Percentiles rank a stretch among this genome's conserved stretches.
These are phyloP conservation scores for Lepidium campestre DNA, from an alignment of 441 rosid species.

Conservation along the genomic window DNA sequence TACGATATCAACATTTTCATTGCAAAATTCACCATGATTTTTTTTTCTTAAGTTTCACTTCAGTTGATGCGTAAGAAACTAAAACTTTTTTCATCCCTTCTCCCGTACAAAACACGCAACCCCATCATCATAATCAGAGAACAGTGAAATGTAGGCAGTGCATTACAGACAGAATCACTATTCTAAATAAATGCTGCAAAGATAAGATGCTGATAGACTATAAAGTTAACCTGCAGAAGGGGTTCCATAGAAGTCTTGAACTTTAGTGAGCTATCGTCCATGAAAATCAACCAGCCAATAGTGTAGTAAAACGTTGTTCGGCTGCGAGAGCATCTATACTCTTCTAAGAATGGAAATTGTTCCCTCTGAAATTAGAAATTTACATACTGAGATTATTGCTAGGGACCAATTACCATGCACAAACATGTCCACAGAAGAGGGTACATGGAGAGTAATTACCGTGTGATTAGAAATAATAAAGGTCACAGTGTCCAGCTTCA, in stretches of 20 bases:
- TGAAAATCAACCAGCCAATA: constrained; percentile 92
- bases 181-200: neutral
- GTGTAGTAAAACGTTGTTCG: constrained; percentile 95
- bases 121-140: neutral
- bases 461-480: constrained; percentile 93
- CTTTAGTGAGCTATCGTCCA: constrained; percentile 95
- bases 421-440: constrained; percentile 21
- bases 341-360: constrained; percentile 90
- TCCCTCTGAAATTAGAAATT: constrained; percentile 68
- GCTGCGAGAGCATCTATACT: constrained; percentile 93
- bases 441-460: constrained; percentile 41
- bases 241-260: constrained; percentile 97
- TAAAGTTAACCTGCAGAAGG: constrained; percentile 60
- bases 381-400: constrained; percentile 12
- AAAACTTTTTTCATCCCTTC: neutral
- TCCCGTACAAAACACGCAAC: constrained; percentile 4
- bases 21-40: neutral
- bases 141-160: neutral
- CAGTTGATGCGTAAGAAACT: neutral
- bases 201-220: constrained; percentile 12
- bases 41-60: neutral
- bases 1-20: neutral
- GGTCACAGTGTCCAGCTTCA: constrained; percentile 86
- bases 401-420: neutral
- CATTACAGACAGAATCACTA: constrained; percentile 2